A percentile compares a stretch with the other conserved stretches of the same genome.
These are phyloP conservation scores for Plasmodium fragile DNA, from an alignment of 169 alveolate genomes.

Conservation along the genomic window DNA sequence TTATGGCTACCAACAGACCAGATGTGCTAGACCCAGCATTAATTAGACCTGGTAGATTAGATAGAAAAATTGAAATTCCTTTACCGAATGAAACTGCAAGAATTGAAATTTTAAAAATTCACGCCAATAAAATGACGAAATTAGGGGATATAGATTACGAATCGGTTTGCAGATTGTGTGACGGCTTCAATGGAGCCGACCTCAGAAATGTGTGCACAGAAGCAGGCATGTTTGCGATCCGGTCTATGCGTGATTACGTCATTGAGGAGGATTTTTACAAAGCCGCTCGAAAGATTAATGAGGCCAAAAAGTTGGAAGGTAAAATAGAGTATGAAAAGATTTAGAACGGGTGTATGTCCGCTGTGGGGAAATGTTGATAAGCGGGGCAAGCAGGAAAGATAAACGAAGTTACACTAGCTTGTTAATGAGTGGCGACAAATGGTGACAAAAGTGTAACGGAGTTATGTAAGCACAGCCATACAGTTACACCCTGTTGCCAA, in stretches of 20 bases:
- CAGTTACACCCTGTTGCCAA: neutral
- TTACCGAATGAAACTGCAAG: slow-evolving; percentile 98
- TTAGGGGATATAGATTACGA: slow-evolving; percentile 96
- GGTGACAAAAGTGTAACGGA: neutral
- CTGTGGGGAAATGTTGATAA: neutral
- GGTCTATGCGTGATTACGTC: slow-evolving; percentile 98
- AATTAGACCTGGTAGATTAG: slow-evolving; percentile 99
- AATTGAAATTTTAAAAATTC: slow-evolving; percentile 96
- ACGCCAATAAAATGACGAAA: slow-evolving; percentile 95
- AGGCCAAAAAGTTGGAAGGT: slow-evolving; percentile 97
- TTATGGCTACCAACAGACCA: slow-evolving; percentile 99
- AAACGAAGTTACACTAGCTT: neutral
- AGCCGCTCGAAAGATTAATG: slow-evolving; percentile 97
- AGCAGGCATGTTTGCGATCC: slow-evolving; percentile 96
- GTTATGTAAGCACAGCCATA: neutral
- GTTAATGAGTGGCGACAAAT: neutral
- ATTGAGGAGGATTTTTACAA: slow-evolving; percentile 98
- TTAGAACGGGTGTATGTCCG: slow-evolving; percentile 33
- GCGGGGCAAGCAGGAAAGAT: neutral
- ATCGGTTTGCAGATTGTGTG: slow-evolving; percentile 95
- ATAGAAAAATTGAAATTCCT: slow-evolving; percentile 99
- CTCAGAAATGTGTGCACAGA: slow-evolving; percentile 99
- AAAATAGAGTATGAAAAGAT: slow-evolving; percentile 94
- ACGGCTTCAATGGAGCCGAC: slow-evolving; percentile 99
- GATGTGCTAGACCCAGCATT: slow-evolving; percentile 99